Percentiles rank a stretch among this genome's conserved stretches.
These are phyloP conservation scores for Trichoderma brevicompactum DNA, from an alignment of 2,329 filamentous ascomycete species.

Conservation along the genomic window DNA sequence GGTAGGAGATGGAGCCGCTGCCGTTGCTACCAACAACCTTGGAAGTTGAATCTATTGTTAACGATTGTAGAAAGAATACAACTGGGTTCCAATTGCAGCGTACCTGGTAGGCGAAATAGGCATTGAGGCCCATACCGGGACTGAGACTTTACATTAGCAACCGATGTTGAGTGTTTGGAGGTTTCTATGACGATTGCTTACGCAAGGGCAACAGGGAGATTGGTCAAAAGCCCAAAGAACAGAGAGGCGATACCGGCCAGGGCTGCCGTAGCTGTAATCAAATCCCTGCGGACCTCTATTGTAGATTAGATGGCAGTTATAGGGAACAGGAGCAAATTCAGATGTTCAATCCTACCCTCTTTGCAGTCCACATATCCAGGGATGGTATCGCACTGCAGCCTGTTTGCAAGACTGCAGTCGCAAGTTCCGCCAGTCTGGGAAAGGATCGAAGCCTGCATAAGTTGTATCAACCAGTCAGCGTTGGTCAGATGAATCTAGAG, in stretches of 20 bases:
- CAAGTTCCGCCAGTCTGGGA: constrained; percentile 79
- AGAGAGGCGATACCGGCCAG: constrained; percentile 76
- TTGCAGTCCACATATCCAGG: constrained; percentile 52
- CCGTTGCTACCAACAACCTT: constrained; percentile 64
- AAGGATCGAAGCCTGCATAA: constrained; percentile 67
- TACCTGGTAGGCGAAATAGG: constrained; percentile 67
- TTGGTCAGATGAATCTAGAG: no score
- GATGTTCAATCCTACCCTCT: constrained; percentile 44
- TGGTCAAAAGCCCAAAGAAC: constrained; percentile 78
- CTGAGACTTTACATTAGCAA: constrained; percentile 41
- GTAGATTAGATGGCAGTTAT: constrained; percentile 17
- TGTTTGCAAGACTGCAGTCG: constrained; percentile 57
- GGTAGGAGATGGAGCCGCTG: constrained; percentile 60
- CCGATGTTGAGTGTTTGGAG: no score
- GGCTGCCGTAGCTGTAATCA: constrained; percentile 83
- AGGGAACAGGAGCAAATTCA: neutral
- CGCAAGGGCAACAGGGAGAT: constrained; percentile 64
- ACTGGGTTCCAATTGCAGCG: neutral
- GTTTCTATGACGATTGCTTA: constrained; percentile 31
- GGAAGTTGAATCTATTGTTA: neutral
- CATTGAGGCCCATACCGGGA: constrained; percentile 70
- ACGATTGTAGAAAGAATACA: neutral
- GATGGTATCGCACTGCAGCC: constrained; percentile 55
- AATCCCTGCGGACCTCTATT: constrained; percentile 69
- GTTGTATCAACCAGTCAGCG: neutral